Percentiles rank a stretch among this genome's conserved stretches.
These are phyloP conservation scores for Trichosphaerium sp. DNA, from an alignment of 78 protist genomes.

Conservation along the genomic window DNA sequence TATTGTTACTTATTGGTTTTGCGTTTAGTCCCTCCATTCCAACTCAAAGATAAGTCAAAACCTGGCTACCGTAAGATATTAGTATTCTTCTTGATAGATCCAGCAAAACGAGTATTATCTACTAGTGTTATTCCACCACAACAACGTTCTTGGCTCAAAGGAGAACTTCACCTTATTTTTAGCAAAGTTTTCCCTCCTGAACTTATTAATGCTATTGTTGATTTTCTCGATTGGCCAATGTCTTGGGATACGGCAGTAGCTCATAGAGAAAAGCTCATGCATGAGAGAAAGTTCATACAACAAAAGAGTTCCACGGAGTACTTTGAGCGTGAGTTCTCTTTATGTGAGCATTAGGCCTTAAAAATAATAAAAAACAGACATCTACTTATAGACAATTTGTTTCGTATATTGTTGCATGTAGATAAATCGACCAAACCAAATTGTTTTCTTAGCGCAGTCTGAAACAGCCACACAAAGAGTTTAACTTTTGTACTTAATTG, in stretches of 20 bases:
- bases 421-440: too few species aligned
- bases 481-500: too few species aligned
- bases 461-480: too few species aligned
- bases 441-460: too few species aligned
- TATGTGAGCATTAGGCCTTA: constrained; percentile 27
- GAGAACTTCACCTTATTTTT: too few species aligned
- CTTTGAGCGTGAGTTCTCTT: constrained; percentile 1
- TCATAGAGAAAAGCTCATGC: constrained; percentile 22
- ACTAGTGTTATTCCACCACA: neutral
- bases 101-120: neutral
- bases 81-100: constrained; percentile 21
- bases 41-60: neutral
- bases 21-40: neutral
- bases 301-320: neutral
- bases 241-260: neutral
- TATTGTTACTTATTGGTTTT: too few species aligned
- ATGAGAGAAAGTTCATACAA: constrained; percentile 20
- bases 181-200: constrained; percentile 7
- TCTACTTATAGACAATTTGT: too few species aligned
- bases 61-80: constrained; percentile 10
- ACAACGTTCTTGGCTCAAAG: too few species aligned
- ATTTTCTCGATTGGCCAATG: constrained; percentile 2
- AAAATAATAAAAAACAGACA: too few species aligned
- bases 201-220: neutral
- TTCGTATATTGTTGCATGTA: too few species aligned